A percentile compares a stretch with the other conserved stretches of the same genome.
phyloP scores from a whole-genome alignment of 169 alveolate genomes.

The Plasmodium gonderi region DNA sequence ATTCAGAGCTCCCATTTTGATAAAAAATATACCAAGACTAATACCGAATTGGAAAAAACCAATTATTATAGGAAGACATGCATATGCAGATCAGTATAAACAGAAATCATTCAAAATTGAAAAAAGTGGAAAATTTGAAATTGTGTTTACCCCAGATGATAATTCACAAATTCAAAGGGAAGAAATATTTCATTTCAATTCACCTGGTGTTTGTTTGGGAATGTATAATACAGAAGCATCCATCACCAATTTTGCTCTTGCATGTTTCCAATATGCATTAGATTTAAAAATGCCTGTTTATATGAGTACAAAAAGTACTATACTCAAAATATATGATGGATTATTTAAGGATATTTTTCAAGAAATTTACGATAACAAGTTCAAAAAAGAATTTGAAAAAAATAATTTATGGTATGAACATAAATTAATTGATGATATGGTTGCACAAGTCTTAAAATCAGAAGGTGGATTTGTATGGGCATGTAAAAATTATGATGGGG shows the following conservation, averaged over 20 bases:
- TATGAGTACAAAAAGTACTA: constrained; percentile 94
- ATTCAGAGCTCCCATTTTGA: constrained; percentile 95
- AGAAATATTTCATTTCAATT: constrained; percentile 80
- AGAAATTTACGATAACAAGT: constrained; percentile 90
- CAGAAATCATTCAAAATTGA: constrained; percentile 88
- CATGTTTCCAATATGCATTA: constrained; percentile 93
- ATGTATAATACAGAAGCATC: constrained; percentile 95
- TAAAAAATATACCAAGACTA: constrained; percentile 91
- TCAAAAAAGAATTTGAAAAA: constrained; percentile 87
- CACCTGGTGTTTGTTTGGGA: constrained; percentile 92
- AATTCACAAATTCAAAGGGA: constrained; percentile 75
- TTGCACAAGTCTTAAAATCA: constrained; percentile 93
- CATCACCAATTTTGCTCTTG: constrained; percentile 93
- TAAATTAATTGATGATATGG: constrained; percentile 97
- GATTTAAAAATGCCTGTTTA: constrained; percentile 91
- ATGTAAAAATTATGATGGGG: constrained; percentile 98
- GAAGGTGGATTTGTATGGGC: constrained; percentile 98
- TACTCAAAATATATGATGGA: constrained; percentile 95
- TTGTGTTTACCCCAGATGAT: constrained; percentile 89
- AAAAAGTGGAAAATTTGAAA: constrained; percentile 91
- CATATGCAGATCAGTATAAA: constrained; percentile 96
- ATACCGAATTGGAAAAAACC: constrained; percentile 96
- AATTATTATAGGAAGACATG: constrained; percentile 95
- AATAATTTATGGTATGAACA: constrained; percentile 93
- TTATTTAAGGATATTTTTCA: constrained; percentile 94